Base-by-base conservation (phyloP, 495 filamentous ascomycete genomes). In the Pseudoneurospora amorphoporcata region DNA sequence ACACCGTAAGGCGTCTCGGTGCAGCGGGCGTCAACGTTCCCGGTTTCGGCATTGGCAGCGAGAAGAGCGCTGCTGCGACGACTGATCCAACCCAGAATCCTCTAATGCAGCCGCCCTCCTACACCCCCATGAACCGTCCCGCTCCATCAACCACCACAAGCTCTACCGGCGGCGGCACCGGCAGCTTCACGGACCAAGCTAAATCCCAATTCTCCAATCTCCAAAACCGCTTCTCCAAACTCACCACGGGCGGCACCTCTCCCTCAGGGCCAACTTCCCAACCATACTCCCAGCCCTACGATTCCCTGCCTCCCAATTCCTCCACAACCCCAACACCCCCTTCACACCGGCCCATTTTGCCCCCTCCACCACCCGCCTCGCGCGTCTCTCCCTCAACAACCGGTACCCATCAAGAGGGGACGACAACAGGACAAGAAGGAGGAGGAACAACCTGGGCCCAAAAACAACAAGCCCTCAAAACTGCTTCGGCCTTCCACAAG, bases 11-110 rank as follows among this genome's bases (percentile, higher is more conserved):
- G 42, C 86, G 93, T 32, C 85, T 98, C 8, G 87, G 90, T 19
- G 87, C 88, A 70, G 90, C 94, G 7, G 95, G 95, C 4, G 85
- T 97, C 58, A 92, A 90, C 0, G 93, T 98, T 3, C 93, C 95
- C 2, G 92, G 87, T 0, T 84, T 97, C 53, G 91, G 91, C 17
- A 96, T 97, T 73, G 90, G 89, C 14, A 14, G 23, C 73, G 29
- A 65, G 5, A 77, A 74, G 29, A 69, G 74, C 71, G 68, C 77
- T 35, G 72, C 79, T 69, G 53, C 37, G 45, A 9, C 73, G 0
- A 65, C 53, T 16, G 8, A 8, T 12, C 29, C 53, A 0, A 17
- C 16, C 53, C 23, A 65, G 3, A 8, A 72, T 19, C 68, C 79
- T 8, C 70, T 73, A 29, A 69, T 72, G 19, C 73, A 68, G 12